Evolutionary conservation across 495 filamentous ascomycete genomes (phyloP).

Genomic region (Aspergillus avenaceus): DNA sequence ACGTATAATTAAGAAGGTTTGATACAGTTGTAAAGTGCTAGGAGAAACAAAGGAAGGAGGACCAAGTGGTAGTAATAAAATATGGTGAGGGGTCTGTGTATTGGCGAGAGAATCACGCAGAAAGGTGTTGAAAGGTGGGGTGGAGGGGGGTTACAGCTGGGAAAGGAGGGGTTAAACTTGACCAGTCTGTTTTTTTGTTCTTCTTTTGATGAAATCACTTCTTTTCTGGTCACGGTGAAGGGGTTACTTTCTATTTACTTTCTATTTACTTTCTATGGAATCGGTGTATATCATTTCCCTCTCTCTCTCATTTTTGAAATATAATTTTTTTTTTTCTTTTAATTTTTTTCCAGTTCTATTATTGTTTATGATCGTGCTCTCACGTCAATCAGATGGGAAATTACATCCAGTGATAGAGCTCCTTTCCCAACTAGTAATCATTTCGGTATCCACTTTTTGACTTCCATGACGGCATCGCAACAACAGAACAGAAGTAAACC

Average conservation of each 20-base stretch:
- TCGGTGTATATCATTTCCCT: no score
- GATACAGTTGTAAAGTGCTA: no score
- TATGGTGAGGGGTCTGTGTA: conserved; percentile 4
- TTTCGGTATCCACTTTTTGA: no score
- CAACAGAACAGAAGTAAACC: neutral
- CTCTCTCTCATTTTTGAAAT: no score
- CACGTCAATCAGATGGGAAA: neutral
- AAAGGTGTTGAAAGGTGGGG: conserved; percentile 24
- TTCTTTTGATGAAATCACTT: neutral
- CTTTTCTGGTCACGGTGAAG: no score
- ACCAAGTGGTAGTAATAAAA: conserved; percentile 4
- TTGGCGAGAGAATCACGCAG: neutral
- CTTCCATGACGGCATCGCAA: conserved; percentile 5
- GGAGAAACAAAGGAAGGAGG: conserved; percentile 9
- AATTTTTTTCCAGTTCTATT: neutral
- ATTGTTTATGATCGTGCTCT: neutral
- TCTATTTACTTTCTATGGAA: no score
- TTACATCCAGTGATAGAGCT: neutral
- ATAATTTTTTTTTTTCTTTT: neutral
- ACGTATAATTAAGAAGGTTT: no score
- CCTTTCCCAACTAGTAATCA: no score
- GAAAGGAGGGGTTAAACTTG: neutral
- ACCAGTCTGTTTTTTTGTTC: neutral
- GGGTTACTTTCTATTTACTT: no score
- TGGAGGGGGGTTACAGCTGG: neutral